Percentiles rank a stretch among this genome's conserved stretches.
Conservation (phyloP, 139 green algal species). For the Picochlorum sp. region DNA sequence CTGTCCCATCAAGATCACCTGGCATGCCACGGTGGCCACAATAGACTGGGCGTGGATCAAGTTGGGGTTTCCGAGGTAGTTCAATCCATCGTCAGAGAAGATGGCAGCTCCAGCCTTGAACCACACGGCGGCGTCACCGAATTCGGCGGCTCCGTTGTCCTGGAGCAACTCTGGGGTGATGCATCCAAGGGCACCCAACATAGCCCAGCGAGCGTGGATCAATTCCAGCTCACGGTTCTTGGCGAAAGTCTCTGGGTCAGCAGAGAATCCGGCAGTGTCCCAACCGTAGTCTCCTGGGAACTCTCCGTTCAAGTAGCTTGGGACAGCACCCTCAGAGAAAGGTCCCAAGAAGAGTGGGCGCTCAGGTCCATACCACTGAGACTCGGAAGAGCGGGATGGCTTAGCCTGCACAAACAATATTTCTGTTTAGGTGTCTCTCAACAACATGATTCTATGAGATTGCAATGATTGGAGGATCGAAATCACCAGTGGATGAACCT, state of each 20-base stretch:
- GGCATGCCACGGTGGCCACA: conserved; percentile 75
- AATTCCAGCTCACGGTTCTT: conserved; percentile 38
- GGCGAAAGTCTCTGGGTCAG: conserved; percentile 89
- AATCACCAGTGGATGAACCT: too few species aligned
- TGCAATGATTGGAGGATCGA: too few species aligned
- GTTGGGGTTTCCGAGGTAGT: conserved; percentile 90
- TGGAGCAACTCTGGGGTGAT: conserved; percentile 36
- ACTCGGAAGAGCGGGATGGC: conserved; percentile 10
- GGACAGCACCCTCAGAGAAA: conserved; percentile 60
- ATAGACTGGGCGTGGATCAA: conserved; percentile 94
- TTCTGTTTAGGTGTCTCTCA: too few species aligned
- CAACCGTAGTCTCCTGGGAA: conserved; percentile 94
- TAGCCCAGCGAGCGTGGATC: conserved; percentile 85
- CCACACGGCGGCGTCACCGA: conserved; percentile 76
- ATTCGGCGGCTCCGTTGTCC: conserved; percentile 32
- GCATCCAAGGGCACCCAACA: conserved; percentile 85
- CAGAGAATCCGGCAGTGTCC: conserved; percentile 92
- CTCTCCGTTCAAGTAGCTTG: conserved; percentile 51
- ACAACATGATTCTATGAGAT: too few species aligned
- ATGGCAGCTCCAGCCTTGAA: conserved; percentile 94
- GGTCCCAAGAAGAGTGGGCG: conserved; percentile 78
- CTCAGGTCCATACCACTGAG: conserved; percentile 61
- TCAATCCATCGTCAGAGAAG: conserved; percentile 70
- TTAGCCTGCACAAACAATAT: conserved; percentile 20
- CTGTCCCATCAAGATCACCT: conserved; percentile 67